Percentiles rank a stretch among this genome's conserved stretches.
phyloP scores from a whole-genome alignment of 306 rosid genomes.

The Prosopis cineraria region DNA sequence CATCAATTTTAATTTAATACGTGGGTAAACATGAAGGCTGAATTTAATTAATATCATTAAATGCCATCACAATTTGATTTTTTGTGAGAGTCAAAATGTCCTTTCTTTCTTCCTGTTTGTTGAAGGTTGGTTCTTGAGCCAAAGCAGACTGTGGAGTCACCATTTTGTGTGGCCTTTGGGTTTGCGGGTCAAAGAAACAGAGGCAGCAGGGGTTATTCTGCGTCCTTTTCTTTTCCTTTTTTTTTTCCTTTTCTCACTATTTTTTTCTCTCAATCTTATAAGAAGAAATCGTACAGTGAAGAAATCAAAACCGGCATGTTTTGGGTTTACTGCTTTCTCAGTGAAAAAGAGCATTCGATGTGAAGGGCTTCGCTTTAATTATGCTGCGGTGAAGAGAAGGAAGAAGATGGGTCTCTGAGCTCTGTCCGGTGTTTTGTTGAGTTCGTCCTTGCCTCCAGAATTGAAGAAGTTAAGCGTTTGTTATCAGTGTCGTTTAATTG shows the following conservation, averaged over 20 bases:
- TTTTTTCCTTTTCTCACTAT: background rate
- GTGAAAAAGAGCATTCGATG: conserved; percentile 46
- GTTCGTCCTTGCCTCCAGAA: conserved; percentile 32
- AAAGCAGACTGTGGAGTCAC: conserved; percentile 31
- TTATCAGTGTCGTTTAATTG: conserved; percentile 5
- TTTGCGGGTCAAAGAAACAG: conserved; percentile 26
- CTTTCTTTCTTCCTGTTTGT: conserved; percentile 51
- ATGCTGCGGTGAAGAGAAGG: conserved; percentile 31
- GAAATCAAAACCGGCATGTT: conserved; percentile 42
- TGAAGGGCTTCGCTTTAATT: conserved; percentile 44
- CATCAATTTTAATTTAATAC: conserved; percentile 25
- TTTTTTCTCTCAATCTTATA: conserved; percentile 31
- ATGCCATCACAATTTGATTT: conserved; percentile 40
- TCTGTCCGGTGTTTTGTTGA: conserved; percentile 38
- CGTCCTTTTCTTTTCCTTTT: conserved; percentile 5
- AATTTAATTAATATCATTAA: conserved; percentile 13
- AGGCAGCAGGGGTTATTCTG: conserved; percentile 18
- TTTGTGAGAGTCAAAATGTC: conserved; percentile 64
- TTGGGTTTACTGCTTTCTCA: conserved; percentile 43
- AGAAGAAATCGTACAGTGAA: conserved; percentile 32
- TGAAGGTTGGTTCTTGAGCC: conserved; percentile 31
- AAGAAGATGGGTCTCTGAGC: background rate
- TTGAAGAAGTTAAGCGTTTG: conserved; percentile 11
- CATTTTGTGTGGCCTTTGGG: background rate
- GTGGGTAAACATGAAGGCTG: background rate